A percentile compares a stretch with the other conserved stretches of the same genome.
Conservation (phyloP, 2,329 filamentous ascomycete genomes). For the Penicillium sp. region DNA sequence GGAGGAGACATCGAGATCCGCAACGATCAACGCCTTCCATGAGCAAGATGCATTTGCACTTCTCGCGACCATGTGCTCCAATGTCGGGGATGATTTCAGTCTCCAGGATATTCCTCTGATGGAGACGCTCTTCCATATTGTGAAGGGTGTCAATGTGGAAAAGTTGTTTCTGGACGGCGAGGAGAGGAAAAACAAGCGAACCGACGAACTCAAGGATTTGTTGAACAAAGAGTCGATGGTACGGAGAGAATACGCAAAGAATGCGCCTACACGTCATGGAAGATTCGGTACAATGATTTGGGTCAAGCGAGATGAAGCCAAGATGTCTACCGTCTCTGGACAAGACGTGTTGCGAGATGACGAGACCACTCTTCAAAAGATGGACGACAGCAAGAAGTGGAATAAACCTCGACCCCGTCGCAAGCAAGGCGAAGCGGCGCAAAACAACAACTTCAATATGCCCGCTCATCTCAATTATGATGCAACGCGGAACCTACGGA, state of each 20-base stretch:
- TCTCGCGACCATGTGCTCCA: constrained; percentile 80
- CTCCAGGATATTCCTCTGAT: constrained; percentile 84
- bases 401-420: constrained; percentile 67
- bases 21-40: constrained; percentile 82
- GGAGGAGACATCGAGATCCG: constrained; percentile 79
- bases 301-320: constrained; percentile 82
- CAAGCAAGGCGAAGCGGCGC: constrained; percentile 59
- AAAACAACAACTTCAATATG: constrained; percentile 68
- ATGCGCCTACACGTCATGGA: constrained; percentile 81
- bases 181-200: constrained; percentile 64
- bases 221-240: constrained; percentile 82
- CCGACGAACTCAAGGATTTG: constrained; percentile 68
- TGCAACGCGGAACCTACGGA: constrained; percentile 71
- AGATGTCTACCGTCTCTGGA: constrained; percentile 80
- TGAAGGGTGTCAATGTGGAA: constrained; percentile 81
- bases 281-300: constrained; percentile 97
- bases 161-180: constrained; percentile 81
- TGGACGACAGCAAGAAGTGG: constrained; percentile 88
- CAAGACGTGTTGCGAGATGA: constrained; percentile 77
- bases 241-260: constrained; percentile 69
- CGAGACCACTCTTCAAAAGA: constrained; percentile 71
- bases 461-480: constrained; percentile 65
- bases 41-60: constrained; percentile 86
- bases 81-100: constrained; percentile 89
- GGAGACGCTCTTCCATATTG: constrained; percentile 85